Base-by-base conservation (phyloP, 768 basidiomycete species). In the Mycena haematopus region DNA sequence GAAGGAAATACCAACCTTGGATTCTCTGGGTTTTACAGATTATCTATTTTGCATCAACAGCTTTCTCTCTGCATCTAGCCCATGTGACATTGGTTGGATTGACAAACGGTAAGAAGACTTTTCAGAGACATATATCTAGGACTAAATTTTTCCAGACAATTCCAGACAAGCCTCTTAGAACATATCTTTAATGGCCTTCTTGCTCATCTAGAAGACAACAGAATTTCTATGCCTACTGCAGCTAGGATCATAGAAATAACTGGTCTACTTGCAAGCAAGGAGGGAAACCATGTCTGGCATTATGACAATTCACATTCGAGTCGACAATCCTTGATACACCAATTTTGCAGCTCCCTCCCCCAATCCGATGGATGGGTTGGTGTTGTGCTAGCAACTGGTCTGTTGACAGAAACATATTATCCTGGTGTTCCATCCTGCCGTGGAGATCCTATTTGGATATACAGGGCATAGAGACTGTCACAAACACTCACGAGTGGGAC, bases 331-430 rank as follows among this genome's bases (percentile, higher is more conserved):
- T 38, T 38, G 7, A 24, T 52, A 6, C 24, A 52, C 21, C 9
- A 52, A 22, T 52, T 52, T 11, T 52, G 52, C 24, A 38, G 36
- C 52, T 52, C 52, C 15, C 22, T 52, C 22, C 35, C 52, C 6
- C 52, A 25, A 24, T 7, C 14, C 7, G 7, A 36, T 7, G 52
- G 36, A 22, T 54, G 52, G 52, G 17, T 54, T 2, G 38, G n/a
- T 42, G 15, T 40, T 25, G 52, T 54, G 17, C 25, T 54, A 1
- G 24, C 52, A 11, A 27, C 38, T 27, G 52, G 52, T 8, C 33
- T 27, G 10, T n/a, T 53, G n/a, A 33, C 50, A 22, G 50, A 33
- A 22, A 33, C 19, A 33, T 51, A 29, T n/a, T 49, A 29, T n/a
- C 27, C 10, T 21, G 29, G 21, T 0, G 1, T 33, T 33, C 6